Evolutionary conservation across 257 asterid species (phyloP).

Genomic region (Primulina eburnea): DNA sequence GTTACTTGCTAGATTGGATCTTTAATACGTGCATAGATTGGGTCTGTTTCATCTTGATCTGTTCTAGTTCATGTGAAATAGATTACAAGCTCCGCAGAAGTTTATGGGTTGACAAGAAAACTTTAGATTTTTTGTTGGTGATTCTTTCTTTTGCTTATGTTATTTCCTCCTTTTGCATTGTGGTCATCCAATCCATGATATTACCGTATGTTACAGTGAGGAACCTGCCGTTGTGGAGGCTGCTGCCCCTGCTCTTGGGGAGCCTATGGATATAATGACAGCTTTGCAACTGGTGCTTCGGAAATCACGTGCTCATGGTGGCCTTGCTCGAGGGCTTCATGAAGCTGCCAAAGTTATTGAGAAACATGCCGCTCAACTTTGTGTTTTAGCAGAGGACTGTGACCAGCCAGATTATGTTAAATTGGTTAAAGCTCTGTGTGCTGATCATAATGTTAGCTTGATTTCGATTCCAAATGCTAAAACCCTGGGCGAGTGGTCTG

Average conservation of each 20-base stretch:
- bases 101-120: not conserved
- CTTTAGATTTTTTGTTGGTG: not conserved
- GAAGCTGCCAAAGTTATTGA: constrained; percentile 66
- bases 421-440: constrained; percentile 68
- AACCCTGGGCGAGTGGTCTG: constrained; percentile 78
- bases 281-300: constrained; percentile 59
- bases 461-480: constrained; percentile 66
- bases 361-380: constrained; percentile 70
- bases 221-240: constrained; percentile 40
- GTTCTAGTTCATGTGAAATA: not conserved
- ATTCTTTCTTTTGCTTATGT: not conserved
- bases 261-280: constrained; percentile 62
- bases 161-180: not conserved
- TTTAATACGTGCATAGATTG: not conserved
- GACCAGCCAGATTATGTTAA: constrained; percentile 67
- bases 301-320: constrained; percentile 70
- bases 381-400: constrained; percentile 70
- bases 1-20: not conserved
- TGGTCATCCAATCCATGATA: not conserved
- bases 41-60: not conserved
- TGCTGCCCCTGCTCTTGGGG: constrained; percentile 53
- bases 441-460: constrained; percentile 67
- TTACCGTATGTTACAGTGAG: constrained; percentile 28
- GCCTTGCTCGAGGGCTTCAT: constrained; percentile 62
- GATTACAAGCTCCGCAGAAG: not conserved